These are phyloP conservation scores for Fraxinus quadrangulata DNA, from an alignment of 257 asterid genomes.

Conservation along the genomic window DNA sequence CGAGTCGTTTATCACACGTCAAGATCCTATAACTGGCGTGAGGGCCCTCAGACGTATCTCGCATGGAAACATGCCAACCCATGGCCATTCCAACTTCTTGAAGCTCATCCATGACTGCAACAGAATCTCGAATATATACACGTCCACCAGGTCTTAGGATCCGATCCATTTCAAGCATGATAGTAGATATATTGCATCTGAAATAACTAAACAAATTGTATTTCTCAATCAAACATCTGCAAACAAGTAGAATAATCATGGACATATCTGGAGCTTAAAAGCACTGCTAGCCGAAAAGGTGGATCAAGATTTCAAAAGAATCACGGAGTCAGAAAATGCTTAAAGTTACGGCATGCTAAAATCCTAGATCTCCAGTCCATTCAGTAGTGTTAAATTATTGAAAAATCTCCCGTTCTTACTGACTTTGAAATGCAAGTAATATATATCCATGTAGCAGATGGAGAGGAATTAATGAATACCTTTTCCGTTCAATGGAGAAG, in stretches of 20 bases:
- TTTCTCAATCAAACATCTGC: neutral
- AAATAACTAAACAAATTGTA: slow-evolving; percentile 7
- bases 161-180: slow-evolving; percentile 61
- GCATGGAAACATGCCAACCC: slow-evolving; percentile 42
- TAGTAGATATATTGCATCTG: slow-evolving; percentile 53
- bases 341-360: neutral
- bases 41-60: slow-evolving; percentile 55
- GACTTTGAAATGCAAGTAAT: neutral
- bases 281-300: neutral
- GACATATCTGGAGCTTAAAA: neutral
- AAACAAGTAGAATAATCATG: slow-evolving; percentile 1
- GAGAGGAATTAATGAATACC: slow-evolving; percentile 29
- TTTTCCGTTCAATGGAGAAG: slow-evolving; percentile 55
- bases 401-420: neutral
- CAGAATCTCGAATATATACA: slow-evolving; percentile 43
- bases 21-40: slow-evolving; percentile 45
- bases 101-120: slow-evolving; percentile 45
- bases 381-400: neutral
- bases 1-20: slow-evolving; percentile 35
- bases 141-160: slow-evolving; percentile 56
- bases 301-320: neutral
- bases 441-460: neutral
- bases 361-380: neutral
- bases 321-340: neutral
- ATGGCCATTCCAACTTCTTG: slow-evolving; percentile 44